Conservation (phyloP, 768 basidiomycete species). For the Mycena polygramma region DNA sequence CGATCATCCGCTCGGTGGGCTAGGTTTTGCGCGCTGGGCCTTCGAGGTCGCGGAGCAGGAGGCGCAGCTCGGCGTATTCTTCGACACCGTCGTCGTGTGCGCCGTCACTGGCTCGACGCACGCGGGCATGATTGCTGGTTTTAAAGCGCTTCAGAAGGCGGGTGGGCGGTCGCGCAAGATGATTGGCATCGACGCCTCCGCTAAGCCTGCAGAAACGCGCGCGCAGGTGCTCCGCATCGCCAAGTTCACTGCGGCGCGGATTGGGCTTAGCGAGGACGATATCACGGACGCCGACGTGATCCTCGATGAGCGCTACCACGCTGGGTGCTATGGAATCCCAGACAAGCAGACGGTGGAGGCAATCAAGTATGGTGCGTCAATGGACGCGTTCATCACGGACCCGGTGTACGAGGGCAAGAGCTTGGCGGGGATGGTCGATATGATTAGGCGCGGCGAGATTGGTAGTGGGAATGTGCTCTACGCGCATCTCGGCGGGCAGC, state of each 20-base stretch:
- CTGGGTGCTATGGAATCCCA: conserved; percentile 42
- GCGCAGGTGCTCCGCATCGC: conserved; percentile 41
- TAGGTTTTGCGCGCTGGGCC: conserved; percentile 44
- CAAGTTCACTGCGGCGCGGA: conserved; percentile 35
- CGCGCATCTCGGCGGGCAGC: conserved; percentile 42
- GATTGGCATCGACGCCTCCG: conserved; percentile 44
- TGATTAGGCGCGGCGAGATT: conserved; percentile 39
- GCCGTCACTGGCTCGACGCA: conserved; percentile 42
- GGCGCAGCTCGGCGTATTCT: conserved; percentile 38
- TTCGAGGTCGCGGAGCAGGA: conserved; percentile 42
- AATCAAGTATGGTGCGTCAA: conserved; percentile 40
- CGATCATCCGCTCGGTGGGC: conserved; percentile 42
- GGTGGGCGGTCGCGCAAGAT: conserved; percentile 28
- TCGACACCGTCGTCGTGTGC: conserved; percentile 43
- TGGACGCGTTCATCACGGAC: conserved; percentile 45
- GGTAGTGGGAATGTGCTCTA: conserved; percentile 37
- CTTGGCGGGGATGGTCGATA: conserved; percentile 42
- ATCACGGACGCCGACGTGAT: conserved; percentile 40
- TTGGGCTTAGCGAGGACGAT: conserved; percentile 37
- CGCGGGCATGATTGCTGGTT: conserved; percentile 43
- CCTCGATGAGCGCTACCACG: conserved; percentile 43
- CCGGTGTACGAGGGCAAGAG: conserved; percentile 46
- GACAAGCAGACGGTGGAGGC: conserved; percentile 42
- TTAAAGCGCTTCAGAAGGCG: conserved; percentile 38
- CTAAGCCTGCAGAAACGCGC: conserved; percentile 39